Evolutionary conservation across 1,284 basidiomycete genomes (phyloP), one percentile per base, ranked within the genome.

Genomic region (Ustilago shanxiensis): DNA sequence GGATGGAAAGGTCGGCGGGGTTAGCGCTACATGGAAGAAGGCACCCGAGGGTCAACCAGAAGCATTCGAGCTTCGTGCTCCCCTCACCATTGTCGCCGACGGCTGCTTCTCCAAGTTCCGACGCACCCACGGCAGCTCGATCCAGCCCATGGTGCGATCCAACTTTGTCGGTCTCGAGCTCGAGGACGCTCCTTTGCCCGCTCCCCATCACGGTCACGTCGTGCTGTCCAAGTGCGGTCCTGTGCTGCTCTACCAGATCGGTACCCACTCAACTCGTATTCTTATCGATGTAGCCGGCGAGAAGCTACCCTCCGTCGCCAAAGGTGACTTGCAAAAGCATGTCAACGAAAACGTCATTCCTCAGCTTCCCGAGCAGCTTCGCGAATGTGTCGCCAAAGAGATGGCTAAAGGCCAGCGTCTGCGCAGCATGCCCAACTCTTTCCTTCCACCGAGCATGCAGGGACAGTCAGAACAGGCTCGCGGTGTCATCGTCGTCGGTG

Each of bases 361-460:
- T 6, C 77, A 80, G 29, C 66, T 86, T 5, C 85, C 83, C 11
- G 66, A 79, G 66, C 52, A 66, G 60, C 70, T 87, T 62, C 82
- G 77, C 60, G 37, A 61, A 29, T 69, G 84, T 71, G 44, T 84
- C 39, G 54, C 64, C 35, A 49, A 63, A 55, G 63, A 79, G 67
- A 74, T 86, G 65, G 65, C 66, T 31, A 79, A 74, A 37, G 79
- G 79, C 1, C 72, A 79, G 44, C 62, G 83, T 8, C 49, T 84
- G 26, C 90, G 95, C 13, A 91, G 92, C 20, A 98, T 99, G 96
- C 95, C 97, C 53, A 99, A 98, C 87, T 93, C 93, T 0, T 98
- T 94, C 89, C 89, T 99, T 3, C 94, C 95, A 0, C 89, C 95
- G 0, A 89, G 91, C 18, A 89, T 92, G 83, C 97, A 98, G 85